Evolutionary conservation across 1,284 basidiomycete species (phyloP), one percentile per base, ranked within the genome.

Genomic region (Agaricales sp.): DNA sequence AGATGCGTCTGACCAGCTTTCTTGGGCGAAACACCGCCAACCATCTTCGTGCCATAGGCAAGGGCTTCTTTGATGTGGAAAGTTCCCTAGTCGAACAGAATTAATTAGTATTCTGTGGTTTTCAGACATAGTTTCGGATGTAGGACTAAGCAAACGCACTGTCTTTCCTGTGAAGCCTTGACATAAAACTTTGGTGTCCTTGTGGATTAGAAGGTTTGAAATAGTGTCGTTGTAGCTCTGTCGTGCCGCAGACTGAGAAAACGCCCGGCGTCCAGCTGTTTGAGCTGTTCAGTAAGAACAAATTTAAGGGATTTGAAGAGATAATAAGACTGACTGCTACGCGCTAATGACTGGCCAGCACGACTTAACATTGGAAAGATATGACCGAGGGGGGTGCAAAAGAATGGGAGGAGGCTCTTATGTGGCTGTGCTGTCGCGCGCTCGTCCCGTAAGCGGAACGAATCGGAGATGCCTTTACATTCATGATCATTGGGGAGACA

Each of bases 81-180:
- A 58, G 95, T 98, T 59, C 86, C 95, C 93, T 97, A 57, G 22
- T 50, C 12, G 49, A 22, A 49, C 45, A 39, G 8, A 43, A 19
- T 43, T 38, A 16, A 37, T 47, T 45, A 48, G 25, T 35, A 46
- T 37, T n/a, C n/a, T n/a, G n/a, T n/a, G n/a, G n/a, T n/a, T n/a
- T n/a, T n/a, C 13, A 22, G 37, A 4, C 26, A 8, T 25, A 25
- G 37, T 23, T 20, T 35, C 24, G 22, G 18, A 22, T n/a, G n/a
- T 6, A 18, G 4, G 14, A 16, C 49, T 25, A 38, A 30, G 24
- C 24, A 23, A 35, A 49, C 16, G 63, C 85, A 91, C 93, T 53
- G 95, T 99, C 83, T 97, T 98, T 66, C 96, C 96, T 43, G 93
- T 97, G 64, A 95, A 86, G 47, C 92, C 92, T 66, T 96, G 92